Conservation (phyloP, 495 filamentous ascomycete species). For the Penicillium fimorum region DNA sequence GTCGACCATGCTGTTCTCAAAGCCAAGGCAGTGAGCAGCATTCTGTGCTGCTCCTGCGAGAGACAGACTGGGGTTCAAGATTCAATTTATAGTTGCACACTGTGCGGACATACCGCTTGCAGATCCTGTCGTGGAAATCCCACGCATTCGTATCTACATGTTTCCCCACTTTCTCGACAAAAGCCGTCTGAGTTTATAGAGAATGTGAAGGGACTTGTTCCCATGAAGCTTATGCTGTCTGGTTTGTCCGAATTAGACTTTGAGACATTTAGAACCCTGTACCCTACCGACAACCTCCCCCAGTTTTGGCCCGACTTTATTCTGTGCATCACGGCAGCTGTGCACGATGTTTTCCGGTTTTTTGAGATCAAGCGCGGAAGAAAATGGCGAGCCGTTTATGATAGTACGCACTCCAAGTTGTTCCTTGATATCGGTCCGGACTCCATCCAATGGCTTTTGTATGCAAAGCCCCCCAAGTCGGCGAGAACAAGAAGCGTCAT, state of each 20-base stretch:
- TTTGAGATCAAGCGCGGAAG: conserved; percentile 46
- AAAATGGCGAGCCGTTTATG: conserved; percentile 54
- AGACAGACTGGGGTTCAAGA: conserved; percentile 39
- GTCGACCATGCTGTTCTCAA: conserved; percentile 14
- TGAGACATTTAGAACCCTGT: conserved; percentile 15
- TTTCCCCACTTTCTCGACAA: conserved; percentile 29
- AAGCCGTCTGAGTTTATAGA: conserved; percentile 50
- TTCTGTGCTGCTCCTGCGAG: conserved; percentile 59
- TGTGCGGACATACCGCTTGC: conserved; percentile 59
- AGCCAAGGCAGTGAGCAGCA: conserved; percentile 33
- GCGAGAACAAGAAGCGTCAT: conserved; percentile 40
- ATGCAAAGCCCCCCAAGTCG: conserved; percentile 40
- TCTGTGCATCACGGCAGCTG: conserved; percentile 30
- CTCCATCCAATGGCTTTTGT: conserved; percentile 55
- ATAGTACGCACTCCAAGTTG: conserved; percentile 46
- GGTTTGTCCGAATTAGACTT: conserved; percentile 34
- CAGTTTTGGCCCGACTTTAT: conserved; percentile 39
- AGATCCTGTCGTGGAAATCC: conserved; percentile 56
- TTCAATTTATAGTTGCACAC: conserved; percentile 46
- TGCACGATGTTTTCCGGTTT: conserved; percentile 46
- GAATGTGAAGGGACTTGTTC: conserved; percentile 42
- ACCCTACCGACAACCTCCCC: conserved; percentile 8
- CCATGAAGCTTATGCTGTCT: conserved; percentile 42
- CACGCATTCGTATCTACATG: conserved; percentile 46
- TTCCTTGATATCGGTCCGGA: conserved; percentile 46